Base-by-base conservation (phyloP, 129 eudicot species). In the Scalesia atractyloides region DNA sequence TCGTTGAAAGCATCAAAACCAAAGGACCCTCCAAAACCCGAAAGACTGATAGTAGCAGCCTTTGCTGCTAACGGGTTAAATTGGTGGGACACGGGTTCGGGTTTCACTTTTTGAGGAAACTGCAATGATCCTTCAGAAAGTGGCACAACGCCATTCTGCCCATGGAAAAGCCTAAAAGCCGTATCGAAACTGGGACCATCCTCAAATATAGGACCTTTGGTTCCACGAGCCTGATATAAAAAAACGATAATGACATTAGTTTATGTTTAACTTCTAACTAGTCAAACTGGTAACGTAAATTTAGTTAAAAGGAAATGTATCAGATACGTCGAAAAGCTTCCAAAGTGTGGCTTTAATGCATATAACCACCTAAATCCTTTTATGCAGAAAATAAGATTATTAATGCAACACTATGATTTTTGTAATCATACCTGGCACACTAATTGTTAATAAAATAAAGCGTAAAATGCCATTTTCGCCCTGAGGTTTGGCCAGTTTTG, bases 51-150 rank as follows among this genome's bases (percentile, higher is more conserved):
- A 66, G 96, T 86, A 44, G 99, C 99, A 51, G 99, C 99, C 75
- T 83, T 94, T 64, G 99, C 97, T 15, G 97, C 99, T 64, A 94
- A 83, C 73, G 99, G 99, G 69, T 94, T 94, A 75, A 94, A 94
- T 64, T 82, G 91, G 15, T 89, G 86, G 2, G 84, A 68, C 62
- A 85, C 75, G 64, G 73, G 67, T 75, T 86, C 86, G 8, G 85
- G 41, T 59, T 73, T 86, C 64, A 73, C 76, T 43, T 70, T 93
- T 69, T 87, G 86, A 16, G 89, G 46, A 63, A 37, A 72, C 10
- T 82, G 72, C 50, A 70, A 76, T 67, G 93, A 76, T 52, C 83
- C 86, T 68, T 85, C 96, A 41, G 94, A 83, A 73, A 94, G 97
- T 0, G 99, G 99, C 69, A 94, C 99, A 72, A 90, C 97, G 37